Base-by-base conservation (phyloP, 495 filamentous ascomycete species). In the Zalerion maritima region DNA sequence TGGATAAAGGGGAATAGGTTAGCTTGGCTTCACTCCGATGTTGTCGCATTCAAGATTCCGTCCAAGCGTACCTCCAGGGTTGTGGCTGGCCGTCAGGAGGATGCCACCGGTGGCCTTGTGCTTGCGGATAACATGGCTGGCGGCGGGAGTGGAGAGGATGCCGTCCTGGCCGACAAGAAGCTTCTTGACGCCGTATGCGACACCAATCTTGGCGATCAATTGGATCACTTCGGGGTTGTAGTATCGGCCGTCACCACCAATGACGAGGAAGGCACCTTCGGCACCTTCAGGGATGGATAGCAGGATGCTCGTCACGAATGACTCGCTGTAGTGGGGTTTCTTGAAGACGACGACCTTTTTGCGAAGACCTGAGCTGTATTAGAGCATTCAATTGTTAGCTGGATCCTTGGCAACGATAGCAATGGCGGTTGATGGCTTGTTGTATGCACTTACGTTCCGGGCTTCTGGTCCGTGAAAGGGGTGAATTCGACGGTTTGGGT, bases 291-390 rank as follows among this genome's bases (percentile, higher is more conserved):
- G 89, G 46, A 97, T 97, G 28, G 91, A 89, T 36, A 89, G 73
- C 45, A 97, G 69, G 49, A 93, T 86, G 55, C 80, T 83, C 29
- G 89, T 71, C 40, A 97, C 66, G 54, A 97, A 97, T 31, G 87
- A 74, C 54, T 97, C 91, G 59, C 80, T 82, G 66, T 97, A 97
- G 52, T 97, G 69, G 28, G 75, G 69, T 57, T 94, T 67, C 54
- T 97, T 83, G 68, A 97, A 97, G 51, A 94, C 78, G 50, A 78
- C 81, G 57, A 96, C 91, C 71, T 94, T 97, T 63, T 97, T 97
- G 38, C 89, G 82, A 44, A 97, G 78, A 46, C 89, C 89, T 38
- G 89, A 97, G 43, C 89, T 96, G 45, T 13, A 34, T 39, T 14
- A 24, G 24, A 20, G 37, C 60, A 46, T 49, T 46, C 21, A 35